Evolutionary conservation across 495 filamentous ascomycete species (phyloP).

Genomic region (Letharia columbiana): DNA sequence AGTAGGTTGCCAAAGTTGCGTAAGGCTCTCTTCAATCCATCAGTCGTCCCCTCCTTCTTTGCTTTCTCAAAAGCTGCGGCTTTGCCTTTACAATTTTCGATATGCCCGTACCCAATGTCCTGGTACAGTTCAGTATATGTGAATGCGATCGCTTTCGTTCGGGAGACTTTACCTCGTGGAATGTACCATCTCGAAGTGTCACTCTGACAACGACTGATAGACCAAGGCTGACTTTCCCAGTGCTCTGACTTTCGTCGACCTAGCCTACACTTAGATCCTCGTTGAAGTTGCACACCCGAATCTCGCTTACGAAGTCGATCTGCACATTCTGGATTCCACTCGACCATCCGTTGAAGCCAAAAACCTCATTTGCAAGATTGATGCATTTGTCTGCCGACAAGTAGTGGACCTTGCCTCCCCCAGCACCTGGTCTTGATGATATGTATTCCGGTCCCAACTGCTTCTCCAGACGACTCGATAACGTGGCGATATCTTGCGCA

Average conservation of each 20-base stretch:
- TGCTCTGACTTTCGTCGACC: constrained; percentile 55
- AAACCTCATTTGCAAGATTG: constrained; percentile 91
- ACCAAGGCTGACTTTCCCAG: constrained; percentile 67
- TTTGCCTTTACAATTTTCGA: constrained; percentile 91
- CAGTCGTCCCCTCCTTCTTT: constrained; percentile 95
- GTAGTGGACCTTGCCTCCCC: constrained; percentile 81
- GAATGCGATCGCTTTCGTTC: neutral
- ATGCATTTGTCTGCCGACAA: constrained; percentile 90
- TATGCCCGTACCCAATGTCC: constrained; percentile 92
- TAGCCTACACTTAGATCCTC: constrained; percentile 23
- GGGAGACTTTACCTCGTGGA: constrained; percentile 56
- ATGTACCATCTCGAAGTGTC: constrained; percentile 83
- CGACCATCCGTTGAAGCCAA: constrained; percentile 98
- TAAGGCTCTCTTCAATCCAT: constrained; percentile 81
- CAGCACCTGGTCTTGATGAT: constrained; percentile 69
- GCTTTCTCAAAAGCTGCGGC: constrained; percentile 93
- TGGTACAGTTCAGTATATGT: constrained; percentile 25
- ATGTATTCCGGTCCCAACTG: constrained; percentile 97
- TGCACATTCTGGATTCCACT: constrained; percentile 80
- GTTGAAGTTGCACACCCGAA: neutral
- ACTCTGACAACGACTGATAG: constrained; percentile 83
- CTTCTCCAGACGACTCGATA: constrained; percentile 78
- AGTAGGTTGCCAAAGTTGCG: constrained; percentile 92
- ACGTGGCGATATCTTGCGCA: constrained; percentile 77
- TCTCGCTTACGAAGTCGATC: constrained; percentile 69